phyloP scores from a whole-genome alignment of 1,284 basidiomycete species.

The Malassezia globosa region DNA sequence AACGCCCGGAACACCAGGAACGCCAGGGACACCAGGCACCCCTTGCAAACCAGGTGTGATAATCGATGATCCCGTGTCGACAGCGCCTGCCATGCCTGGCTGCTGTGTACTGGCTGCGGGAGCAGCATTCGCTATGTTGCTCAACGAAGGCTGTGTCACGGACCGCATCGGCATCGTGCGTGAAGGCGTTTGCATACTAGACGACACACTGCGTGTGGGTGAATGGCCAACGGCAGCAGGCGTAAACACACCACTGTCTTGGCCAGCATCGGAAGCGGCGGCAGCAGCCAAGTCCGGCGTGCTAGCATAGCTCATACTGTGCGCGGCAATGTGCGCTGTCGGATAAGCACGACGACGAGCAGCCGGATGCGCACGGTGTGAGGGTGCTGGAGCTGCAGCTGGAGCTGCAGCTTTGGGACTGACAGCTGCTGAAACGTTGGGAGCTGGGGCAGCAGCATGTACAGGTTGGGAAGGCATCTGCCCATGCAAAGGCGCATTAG shows the following conservation, averaged over 20 bases:
- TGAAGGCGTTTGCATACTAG: background rate
- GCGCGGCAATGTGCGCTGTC: conserved; percentile 47
- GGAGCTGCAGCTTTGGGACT: conserved; percentile 19
- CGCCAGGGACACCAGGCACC: conserved; percentile 38
- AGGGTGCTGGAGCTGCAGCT: conserved; percentile 47
- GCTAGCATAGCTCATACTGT: conserved; percentile 39
- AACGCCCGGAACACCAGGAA: conserved; percentile 49
- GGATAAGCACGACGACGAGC: conserved; percentile 49
- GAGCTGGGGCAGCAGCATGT: background rate
- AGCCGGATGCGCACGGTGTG: conserved; percentile 47
- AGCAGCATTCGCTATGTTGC: background rate
- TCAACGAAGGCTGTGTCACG: background rate
- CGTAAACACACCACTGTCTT: background rate
- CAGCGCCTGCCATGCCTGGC: background rate
- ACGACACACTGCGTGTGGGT: conserved; percentile 12
- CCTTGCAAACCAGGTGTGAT: background rate
- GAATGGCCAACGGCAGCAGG: conserved; percentile 9
- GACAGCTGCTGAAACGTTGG: conserved; percentile 2
- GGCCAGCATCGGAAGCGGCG: background rate
- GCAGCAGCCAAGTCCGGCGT: background rate
- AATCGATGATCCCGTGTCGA: background rate
- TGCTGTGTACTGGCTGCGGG: background rate
- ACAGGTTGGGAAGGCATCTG: background rate
- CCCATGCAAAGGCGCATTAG: too few species aligned
- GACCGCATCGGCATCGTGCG: background rate